These are phyloP conservation scores for Citrus mangshanensis DNA, from an alignment of 345 rosid genomes.

Conservation along the genomic window DNA sequence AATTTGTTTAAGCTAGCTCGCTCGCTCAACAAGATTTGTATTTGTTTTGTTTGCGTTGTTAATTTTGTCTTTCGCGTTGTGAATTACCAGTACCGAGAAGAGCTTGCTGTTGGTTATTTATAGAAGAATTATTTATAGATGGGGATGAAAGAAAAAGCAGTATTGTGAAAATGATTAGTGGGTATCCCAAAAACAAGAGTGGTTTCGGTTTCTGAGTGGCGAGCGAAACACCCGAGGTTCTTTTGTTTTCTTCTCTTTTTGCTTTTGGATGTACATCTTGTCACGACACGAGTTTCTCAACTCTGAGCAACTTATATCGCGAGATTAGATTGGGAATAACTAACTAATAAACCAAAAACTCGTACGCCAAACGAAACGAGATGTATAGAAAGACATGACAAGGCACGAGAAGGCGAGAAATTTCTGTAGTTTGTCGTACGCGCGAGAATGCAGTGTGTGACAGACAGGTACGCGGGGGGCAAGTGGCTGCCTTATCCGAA, in stretches of 20 bases:
- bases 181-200: background rate
- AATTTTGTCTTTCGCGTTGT: no score
- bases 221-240: background rate
- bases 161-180: background rate
- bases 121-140: no score
- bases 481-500: conserved; percentile 22
- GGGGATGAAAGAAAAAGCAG: background rate
- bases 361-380: background rate
- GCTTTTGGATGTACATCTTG: background rate
- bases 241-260: background rate
- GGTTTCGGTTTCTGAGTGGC: conserved; percentile 6
- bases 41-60: background rate
- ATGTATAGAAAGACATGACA: background rate
- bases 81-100: accelerated
- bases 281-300: background rate
- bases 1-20: no score
- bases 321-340: background rate
- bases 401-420: background rate
- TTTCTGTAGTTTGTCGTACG: background rate
- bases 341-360: background rate
- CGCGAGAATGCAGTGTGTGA: background rate
- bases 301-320: background rate
- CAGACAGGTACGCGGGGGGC: background rate
- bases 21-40: no score
- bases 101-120: no score